These are phyloP conservation scores for Blastobotrys americana DNA, from an alignment of 805 yeast genomes.

Conservation along the genomic window DNA sequence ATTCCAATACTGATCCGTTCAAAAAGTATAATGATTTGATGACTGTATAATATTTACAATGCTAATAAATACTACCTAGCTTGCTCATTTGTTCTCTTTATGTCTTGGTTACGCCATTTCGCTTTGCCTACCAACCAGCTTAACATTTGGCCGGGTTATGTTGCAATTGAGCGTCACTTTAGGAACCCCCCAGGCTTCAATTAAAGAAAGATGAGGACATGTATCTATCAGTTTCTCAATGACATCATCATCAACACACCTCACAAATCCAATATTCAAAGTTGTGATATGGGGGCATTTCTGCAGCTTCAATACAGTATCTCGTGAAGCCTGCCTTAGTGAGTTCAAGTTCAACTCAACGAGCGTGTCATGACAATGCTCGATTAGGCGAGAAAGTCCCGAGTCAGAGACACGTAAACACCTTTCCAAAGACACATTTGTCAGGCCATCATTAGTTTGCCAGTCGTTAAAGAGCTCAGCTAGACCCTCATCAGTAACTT, in stretches of 20 bases:
- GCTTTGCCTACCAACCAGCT: slow-evolving; percentile 68
- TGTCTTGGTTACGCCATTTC: no score
- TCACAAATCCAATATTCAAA: slow-evolving; percentile 72
- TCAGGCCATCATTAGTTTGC: slow-evolving; percentile 45
- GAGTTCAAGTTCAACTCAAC: slow-evolving; percentile 72
- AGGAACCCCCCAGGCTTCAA: slow-evolving; percentile 68
- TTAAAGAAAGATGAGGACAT: slow-evolving; percentile 53
- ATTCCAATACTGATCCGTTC: slow-evolving; percentile 12
- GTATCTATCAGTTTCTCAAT: slow-evolving; percentile 49
- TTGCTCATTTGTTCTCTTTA: no score
- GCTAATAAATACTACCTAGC: no score
- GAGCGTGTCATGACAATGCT: slow-evolving; percentile 58
- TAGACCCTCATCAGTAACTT: slow-evolving; percentile 63
- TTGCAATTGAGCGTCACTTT: slow-evolving; percentile 23
- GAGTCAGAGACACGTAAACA: slow-evolving; percentile 60
- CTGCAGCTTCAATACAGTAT: slow-evolving; percentile 23
- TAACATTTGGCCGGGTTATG: slow-evolving; percentile 43
- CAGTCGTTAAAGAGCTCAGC: slow-evolving; percentile 51
- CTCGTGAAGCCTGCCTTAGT: slow-evolving; percentile 46
- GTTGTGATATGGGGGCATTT: slow-evolving; percentile 54
- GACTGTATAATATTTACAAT: neutral
- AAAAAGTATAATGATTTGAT: slow-evolving; percentile 7
- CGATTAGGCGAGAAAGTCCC: slow-evolving; percentile 51
- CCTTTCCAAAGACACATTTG: slow-evolving; percentile 53
- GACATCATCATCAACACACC: slow-evolving; percentile 63